These are phyloP conservation scores for Triticum turgidum DNA, from an alignment of 176 grass and related monocot genomes.

Conservation along the genomic window DNA sequence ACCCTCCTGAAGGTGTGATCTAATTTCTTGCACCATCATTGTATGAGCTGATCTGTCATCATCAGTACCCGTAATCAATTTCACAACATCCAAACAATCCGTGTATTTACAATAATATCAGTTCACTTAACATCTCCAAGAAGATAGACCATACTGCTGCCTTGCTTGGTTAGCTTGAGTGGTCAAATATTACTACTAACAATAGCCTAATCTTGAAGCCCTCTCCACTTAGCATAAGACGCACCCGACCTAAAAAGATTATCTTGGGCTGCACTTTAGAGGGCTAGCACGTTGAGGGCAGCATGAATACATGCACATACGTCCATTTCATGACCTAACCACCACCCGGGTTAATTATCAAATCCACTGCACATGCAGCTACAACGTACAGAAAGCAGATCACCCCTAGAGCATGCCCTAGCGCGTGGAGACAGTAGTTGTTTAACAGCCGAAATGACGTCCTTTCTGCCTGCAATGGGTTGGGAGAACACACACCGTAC, in stretches of 20 bases:
- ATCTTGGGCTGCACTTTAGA: background rate
- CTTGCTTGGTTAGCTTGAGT: too few species aligned
- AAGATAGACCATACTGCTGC: too few species aligned
- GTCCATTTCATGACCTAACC: constrained; percentile 7
- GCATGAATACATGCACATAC: background rate
- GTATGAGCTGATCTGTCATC: too few species aligned
- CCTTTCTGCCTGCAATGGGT: background rate
- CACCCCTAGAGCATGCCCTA: background rate
- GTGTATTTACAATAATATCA: too few species aligned
- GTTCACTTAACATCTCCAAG: too few species aligned
- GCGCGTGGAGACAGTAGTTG: background rate
- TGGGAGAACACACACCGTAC: background rate
- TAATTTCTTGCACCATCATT: too few species aligned
- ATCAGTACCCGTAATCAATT: too few species aligned
- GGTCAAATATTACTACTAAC: background rate
- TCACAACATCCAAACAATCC: too few species aligned
- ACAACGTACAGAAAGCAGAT: background rate
- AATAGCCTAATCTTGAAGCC: background rate
- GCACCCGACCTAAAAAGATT: background rate
- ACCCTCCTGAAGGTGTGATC: too few species aligned
- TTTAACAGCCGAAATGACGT: background rate
- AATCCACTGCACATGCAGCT: background rate
- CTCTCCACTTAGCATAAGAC: background rate
- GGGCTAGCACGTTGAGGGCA: background rate
- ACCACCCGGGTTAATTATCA: background rate